Base-by-base conservation (phyloP, 1,284 basidiomycete genomes). In the Leccinum brunneo-olivaceum region DNA sequence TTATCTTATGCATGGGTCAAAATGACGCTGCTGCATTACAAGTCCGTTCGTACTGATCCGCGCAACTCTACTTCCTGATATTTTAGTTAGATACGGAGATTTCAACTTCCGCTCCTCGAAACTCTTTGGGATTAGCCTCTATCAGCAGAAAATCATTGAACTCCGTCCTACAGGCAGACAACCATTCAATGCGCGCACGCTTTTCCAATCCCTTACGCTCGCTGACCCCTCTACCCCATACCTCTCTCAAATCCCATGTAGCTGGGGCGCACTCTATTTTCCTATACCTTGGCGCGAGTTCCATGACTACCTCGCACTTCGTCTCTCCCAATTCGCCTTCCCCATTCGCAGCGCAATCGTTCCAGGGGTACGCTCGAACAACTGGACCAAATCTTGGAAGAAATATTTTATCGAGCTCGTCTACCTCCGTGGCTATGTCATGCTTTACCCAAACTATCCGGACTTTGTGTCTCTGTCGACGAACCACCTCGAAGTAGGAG, bases 241-340 rank as follows among this genome's bases (percentile, higher is more conserved):
- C 60, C 74, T 90, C 27, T 89, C 86, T 0, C 83, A 85, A 49
- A 77, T 90, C 11, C 89, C 88, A 1, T 91, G 89, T 62, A 88
- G 84, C 61, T 91, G 88, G 89, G 89, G 88, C n/a, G 89, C 86
- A 2, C 70, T 88, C 34, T 91, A 90, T 66, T 91, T 91, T 58
- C 88, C 89, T 3, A 77, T 86, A 51, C 81, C 83, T 52, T 91
- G 88, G 88, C 73, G 77, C 50, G 84, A 87, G 59, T 91, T 91
- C 58, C 86, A 91, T 61, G 65, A 70, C 36, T 91, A 86, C 56
- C 76, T 91, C 44, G 56, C 75, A 27, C 58, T 74, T 21, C 78
- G 88, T n/a, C 73, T 89, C 19, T 73, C 77, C 5, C 71, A 76
- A 45, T 43, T 57, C 27, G 58, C 61, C 36, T 53, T 77, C 41